Evolutionary conservation across 495 filamentous ascomycete species (phyloP).

Genomic region (Aspergillus coremiiformis): DNA sequence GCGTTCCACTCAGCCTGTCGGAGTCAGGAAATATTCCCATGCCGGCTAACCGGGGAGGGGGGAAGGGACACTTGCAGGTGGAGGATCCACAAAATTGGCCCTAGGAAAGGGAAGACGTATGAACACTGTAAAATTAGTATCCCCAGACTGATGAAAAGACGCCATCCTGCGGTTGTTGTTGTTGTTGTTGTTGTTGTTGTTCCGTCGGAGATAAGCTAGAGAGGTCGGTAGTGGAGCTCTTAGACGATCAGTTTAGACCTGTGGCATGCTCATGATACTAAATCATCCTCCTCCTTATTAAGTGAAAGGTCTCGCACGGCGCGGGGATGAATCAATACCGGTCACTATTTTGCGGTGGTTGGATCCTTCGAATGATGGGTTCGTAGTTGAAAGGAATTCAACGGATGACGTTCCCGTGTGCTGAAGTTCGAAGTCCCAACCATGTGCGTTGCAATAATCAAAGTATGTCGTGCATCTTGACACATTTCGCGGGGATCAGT

Average conservation of each 20-base stretch:
- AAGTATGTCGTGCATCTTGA: not conserved
- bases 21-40: conserved; percentile 8
- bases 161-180: conserved; percentile 9
- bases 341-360: not conserved
- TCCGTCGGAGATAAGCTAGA: not conserved
- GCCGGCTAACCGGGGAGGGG: not conserved
- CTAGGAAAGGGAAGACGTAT: conserved; percentile 82
- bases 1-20: conserved; percentile 63
- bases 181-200: no score
- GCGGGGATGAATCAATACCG: not conserved
- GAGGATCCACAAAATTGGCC: conserved; percentile 83
- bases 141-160: conserved; percentile 10
- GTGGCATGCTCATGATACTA: not conserved
- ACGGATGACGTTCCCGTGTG: not conserved
- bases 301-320: not conserved
- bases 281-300: not conserved
- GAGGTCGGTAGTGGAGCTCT: not conserved
- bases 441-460: conserved; percentile 2
- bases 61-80: conserved; percentile 59
- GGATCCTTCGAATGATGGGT: not conserved
- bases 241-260: not conserved
- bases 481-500: not conserved
- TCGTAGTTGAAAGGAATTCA: conserved; percentile 1
- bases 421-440: not conserved
- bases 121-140: conserved; percentile 61